phyloP scores from a whole-genome alignment of 2,329 filamentous ascomycete genomes.

The Kalaharituber pfeilii region DNA sequence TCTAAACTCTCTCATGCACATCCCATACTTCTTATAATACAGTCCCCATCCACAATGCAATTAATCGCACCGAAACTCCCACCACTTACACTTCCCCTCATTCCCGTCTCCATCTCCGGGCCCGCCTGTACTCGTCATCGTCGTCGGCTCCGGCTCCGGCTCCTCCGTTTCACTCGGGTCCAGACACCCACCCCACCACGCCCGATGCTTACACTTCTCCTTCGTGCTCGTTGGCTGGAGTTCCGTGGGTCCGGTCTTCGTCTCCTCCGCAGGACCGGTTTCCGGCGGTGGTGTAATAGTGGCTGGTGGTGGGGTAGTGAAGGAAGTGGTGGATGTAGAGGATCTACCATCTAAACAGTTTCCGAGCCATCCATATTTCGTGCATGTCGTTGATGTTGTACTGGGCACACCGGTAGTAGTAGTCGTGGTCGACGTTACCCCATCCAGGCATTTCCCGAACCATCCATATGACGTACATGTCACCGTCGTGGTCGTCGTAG shows the following conservation, averaged over 20 bases:
- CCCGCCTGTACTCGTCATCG: background rate
- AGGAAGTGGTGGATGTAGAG: constrained; percentile 16
- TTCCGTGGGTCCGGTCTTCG: constrained; percentile 5
- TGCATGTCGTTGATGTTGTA: constrained; percentile 14
- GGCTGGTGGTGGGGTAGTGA: constrained; percentile 17
- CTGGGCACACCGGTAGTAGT: no score
- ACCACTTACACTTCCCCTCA: background rate
- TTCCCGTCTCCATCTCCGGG: no score
- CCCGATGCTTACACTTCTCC: constrained; percentile 17
- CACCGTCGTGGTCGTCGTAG: constrained; percentile 9
- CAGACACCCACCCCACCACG: constrained; percentile 21
- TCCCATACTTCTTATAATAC: background rate
- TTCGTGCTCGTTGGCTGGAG: background rate
- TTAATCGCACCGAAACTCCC: background rate
- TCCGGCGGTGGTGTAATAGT: constrained; percentile 17
- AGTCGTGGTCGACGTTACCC: constrained; percentile 5
- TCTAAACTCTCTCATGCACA: background rate
- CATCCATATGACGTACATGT: constrained; percentile 21
- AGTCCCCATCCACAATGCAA: background rate
- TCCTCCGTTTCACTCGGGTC: constrained; percentile 10
- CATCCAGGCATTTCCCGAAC: constrained; percentile 23
- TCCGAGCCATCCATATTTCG: constrained; percentile 21
- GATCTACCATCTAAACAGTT: constrained; percentile 19
- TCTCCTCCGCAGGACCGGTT: constrained; percentile 13
- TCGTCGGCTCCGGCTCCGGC: background rate